Evolutionary conservation across 176 grass and related monocot species (phyloP).

Genomic region (Carex parvula): DNA sequence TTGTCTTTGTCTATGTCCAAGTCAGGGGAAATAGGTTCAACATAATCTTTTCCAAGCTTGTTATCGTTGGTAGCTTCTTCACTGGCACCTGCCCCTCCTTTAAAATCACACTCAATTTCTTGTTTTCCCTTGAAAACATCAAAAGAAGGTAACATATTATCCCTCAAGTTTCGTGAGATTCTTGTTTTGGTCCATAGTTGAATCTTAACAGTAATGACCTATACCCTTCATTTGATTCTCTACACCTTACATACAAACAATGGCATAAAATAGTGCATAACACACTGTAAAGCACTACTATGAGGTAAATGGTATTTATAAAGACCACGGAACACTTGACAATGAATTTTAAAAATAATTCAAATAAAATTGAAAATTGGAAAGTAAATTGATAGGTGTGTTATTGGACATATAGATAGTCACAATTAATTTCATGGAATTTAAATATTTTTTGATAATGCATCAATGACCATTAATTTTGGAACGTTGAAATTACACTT

Average conservation of each 20-base stretch:
- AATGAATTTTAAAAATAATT: too few species aligned
- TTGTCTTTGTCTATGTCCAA: slow-evolving; percentile 38
- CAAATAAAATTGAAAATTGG: too few species aligned
- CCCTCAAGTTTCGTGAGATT: not conserved
- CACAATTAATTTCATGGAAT: too few species aligned
- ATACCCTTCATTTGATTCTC: not conserved
- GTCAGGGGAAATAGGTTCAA: slow-evolving; percentile 42
- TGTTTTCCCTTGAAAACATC: slow-evolving; percentile 35
- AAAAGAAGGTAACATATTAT: slow-evolving; percentile 12
- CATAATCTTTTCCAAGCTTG: slow-evolving; percentile 37
- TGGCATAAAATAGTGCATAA: not conserved
- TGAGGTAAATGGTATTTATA: not conserved
- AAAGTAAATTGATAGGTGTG: too few species aligned
- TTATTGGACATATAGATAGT: too few species aligned
- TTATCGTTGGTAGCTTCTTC: slow-evolving; percentile 28
- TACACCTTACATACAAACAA: not conserved
- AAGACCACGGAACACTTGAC: too few species aligned
- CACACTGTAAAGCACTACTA: not conserved
- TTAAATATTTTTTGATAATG: too few species aligned
- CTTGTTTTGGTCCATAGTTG: not conserved
- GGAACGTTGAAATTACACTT: too few species aligned
- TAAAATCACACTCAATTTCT: slow-evolving; percentile 69
- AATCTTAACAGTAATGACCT: not conserved
- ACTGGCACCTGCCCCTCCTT: slow-evolving; percentile 72
- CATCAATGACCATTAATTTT: not conserved